Percentiles rank a stretch among this genome's conserved stretches.
Conservation (phyloP, 140 eudicot genomes). For the Oenanthe javanica region DNA sequence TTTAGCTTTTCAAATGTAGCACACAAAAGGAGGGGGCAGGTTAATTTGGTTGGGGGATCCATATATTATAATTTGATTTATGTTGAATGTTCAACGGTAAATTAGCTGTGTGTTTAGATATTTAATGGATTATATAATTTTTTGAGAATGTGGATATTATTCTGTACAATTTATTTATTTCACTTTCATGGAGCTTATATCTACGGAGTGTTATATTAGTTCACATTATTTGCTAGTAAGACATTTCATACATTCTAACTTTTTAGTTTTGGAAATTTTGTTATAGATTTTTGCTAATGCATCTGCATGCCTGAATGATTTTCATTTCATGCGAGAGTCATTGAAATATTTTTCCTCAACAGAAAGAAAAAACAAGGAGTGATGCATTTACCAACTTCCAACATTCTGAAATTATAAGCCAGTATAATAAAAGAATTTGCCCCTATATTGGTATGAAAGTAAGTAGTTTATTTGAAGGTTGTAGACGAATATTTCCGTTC, state of each 20-base stretch:
- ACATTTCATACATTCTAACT: no score
- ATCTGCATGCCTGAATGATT: background rate
- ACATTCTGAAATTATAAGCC: background rate
- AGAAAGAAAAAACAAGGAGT: background rate
- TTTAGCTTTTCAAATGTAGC: background rate
- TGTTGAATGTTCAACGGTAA: background rate
- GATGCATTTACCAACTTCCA: background rate
- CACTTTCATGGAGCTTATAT: background rate
- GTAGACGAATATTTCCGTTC: background rate
- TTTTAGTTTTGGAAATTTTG: background rate
- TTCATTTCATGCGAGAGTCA: background rate
- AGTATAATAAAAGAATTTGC: background rate
- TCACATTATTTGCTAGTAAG: no score
- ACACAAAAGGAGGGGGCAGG: background rate
- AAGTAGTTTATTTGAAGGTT: background rate
- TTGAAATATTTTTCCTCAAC: background rate
- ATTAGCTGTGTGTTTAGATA: background rate
- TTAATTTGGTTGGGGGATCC: background rate
- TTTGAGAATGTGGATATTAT: background rate
- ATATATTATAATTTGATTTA: background rate
- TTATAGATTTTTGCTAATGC: no score
- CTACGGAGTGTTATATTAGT: no score
- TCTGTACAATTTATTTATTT: background rate
- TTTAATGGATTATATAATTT: background rate
- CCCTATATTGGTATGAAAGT: background rate